phyloP scores from a whole-genome alignment of 2,329 filamentous ascomycete species.

The Aureobasidium lini region DNA sequence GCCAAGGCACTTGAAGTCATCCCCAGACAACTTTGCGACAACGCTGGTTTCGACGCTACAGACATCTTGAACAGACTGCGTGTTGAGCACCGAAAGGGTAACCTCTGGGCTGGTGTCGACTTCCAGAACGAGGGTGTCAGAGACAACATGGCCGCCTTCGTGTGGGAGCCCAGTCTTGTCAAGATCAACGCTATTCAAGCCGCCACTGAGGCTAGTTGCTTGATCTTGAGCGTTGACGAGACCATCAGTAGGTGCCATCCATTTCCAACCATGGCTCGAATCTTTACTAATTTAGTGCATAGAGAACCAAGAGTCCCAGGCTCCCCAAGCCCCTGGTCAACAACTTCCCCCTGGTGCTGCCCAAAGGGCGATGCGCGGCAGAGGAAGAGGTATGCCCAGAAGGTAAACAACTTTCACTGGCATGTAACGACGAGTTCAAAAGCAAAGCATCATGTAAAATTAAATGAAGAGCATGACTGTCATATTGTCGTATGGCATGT shows the following conservation, averaged over 20 bases:
- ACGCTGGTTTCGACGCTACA: slow-evolving; percentile 95
- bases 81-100: slow-evolving; percentile 91
- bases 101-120: slow-evolving; percentile 92
- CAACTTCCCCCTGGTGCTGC: slow-evolving; percentile 60
- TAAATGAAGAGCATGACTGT: slow-evolving; percentile 5
- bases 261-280: slow-evolving; percentile 19
- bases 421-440: slow-evolving; percentile 1
- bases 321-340: slow-evolving; percentile 71
- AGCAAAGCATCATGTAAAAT: slow-evolving; percentile 13
- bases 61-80: slow-evolving; percentile 95
- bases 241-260: slow-evolving; percentile 57
- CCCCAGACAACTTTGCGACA: slow-evolving; percentile 94
- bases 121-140: slow-evolving; percentile 85
- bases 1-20: slow-evolving; percentile 96
- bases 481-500: slow-evolving; percentile 4
- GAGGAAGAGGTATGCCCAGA: slow-evolving; percentile 84
- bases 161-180: slow-evolving; percentile 94
- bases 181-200: slow-evolving; percentile 97
- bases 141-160: slow-evolving; percentile 91
- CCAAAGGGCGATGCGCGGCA: slow-evolving; percentile 78
- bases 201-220: slow-evolving; percentile 86
- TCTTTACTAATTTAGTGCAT: not conserved
- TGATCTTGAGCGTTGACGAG: slow-evolving; percentile 95
- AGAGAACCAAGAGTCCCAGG: slow-evolving; percentile 79
- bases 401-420: slow-evolving; percentile 42